Base-by-base conservation (phyloP, 108 stramenopile genomes). In the Cyclotella baltica region DNA sequence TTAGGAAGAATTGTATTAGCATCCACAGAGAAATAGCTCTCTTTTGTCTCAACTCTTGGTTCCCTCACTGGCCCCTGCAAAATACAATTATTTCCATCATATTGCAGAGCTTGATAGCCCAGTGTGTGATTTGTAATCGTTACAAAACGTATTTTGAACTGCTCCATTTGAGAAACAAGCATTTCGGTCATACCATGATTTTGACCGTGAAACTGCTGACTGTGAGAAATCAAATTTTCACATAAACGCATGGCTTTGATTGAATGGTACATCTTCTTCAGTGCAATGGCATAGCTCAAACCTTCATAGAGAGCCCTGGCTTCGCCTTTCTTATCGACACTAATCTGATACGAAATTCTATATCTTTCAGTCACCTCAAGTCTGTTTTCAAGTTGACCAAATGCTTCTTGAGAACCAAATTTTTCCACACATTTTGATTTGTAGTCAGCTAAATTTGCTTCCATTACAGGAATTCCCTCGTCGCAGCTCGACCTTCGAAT, bases 41-140 rank as follows among this genome's bases (percentile, higher is more conserved):
- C 58, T 33, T 59, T 28, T 59, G 4, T 28, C 10, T 59, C 58
- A 16, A 33, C 58, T 59, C 58, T 30, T 31, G 58, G 58, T 6
- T 15, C 11, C 11, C 8, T 5, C 27, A 59, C 30, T 31, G 58
- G 58, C 8, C 58, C 58, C 11, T 59, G 4, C 28, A 59, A 3
- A 27, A 59, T 20, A 59, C 18, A 59, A 8, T 59, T 30, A 5
- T 30, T 19, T 10, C 58, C 29, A 8, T 59, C 58, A 33, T 31
- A 43, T 43, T 13, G 40, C 6, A 43, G 40, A 43, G 13, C 40
- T 10, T 43, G 10, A 43, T 10, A 43, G 40, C 13, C n/a, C n/a
- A n/a, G 40, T 43, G 6, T 13, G 10, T 43, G 40, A 13, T 13
- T 43, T 43, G 6, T 43, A 10, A 43, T 6, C 40, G 13, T 43